Conservation (phyloP, 805 yeast genomes). For the Candida ficus region DNA sequence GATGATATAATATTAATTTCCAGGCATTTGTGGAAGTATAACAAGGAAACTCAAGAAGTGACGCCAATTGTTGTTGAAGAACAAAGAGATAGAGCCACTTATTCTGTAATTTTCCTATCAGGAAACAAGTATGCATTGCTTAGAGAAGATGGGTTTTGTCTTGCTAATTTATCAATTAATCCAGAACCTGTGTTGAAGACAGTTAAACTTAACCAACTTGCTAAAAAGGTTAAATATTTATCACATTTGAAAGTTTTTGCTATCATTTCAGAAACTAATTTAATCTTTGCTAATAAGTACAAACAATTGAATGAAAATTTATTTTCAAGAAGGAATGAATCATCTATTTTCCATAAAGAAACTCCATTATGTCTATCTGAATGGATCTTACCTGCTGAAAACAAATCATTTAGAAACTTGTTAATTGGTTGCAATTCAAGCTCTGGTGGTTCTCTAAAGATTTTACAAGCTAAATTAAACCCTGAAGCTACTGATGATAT, state of each 20-base stretch:
- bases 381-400: constrained; percentile 28
- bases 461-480: constrained; percentile 14
- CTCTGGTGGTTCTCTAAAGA: constrained; percentile 20
- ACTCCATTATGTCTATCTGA: constrained; percentile 27
- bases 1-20: constrained; percentile 17
- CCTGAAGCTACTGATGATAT: constrained; percentile 6
- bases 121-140: constrained; percentile 21
- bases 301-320: constrained; percentile 8
- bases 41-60: constrained; percentile 8
- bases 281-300: constrained; percentile 17
- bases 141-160: constrained; percentile 31
- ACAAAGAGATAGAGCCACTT: constrained; percentile 10
- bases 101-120: constrained; percentile 7
- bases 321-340: constrained; percentile 7
- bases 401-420: constrained; percentile 22
- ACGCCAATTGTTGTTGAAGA: constrained; percentile 20
- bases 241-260: constrained; percentile 20
- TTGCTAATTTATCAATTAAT: constrained; percentile 15
- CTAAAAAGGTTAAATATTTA: constrained; percentile 25
- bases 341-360: constrained; percentile 19
- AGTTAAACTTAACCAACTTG: constrained; percentile 22
- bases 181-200: constrained; percentile 20
- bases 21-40: constrained; percentile 17
- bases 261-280: constrained; percentile 14
- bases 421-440: constrained; percentile 29